A percentile compares a stretch with the other conserved stretches of the same genome.
Conservation (phyloP, 2,329 filamentous ascomycete genomes). For the Talaromyces verruculosus region DNA sequence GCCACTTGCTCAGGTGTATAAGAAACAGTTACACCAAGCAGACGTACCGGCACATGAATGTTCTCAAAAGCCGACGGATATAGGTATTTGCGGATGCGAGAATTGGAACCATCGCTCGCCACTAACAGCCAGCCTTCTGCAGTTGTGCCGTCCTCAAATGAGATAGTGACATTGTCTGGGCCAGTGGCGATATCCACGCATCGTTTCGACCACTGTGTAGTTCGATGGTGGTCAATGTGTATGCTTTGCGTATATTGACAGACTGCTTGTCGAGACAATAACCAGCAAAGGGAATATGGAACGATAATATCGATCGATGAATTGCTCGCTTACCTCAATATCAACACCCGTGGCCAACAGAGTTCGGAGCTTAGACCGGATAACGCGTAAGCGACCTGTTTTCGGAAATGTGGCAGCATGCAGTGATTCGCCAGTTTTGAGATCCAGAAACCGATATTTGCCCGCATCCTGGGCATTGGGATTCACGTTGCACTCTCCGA, state of each 20-base stretch:
- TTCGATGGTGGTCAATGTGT: background rate
- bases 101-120: constrained; percentile 54
- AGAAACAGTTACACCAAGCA: constrained; percentile 50
- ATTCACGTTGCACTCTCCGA: constrained; percentile 57
- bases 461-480: constrained; percentile 52
- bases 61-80: constrained; percentile 32
- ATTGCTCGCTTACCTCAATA: constrained; percentile 45
- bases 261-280: background rate
- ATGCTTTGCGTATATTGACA: background rate
- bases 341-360: constrained; percentile 50
- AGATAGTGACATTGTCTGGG: constrained; percentile 40
- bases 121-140: constrained; percentile 48
- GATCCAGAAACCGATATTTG: constrained; percentile 57
- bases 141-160: constrained; percentile 51
- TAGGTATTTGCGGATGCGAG: constrained; percentile 42
- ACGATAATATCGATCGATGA: background rate
- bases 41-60: constrained; percentile 49
- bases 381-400: constrained; percentile 50
- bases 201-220: constrained; percentile 41
- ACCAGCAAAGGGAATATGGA: background rate
- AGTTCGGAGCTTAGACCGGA: constrained; percentile 48
- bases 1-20: constrained; percentile 45
- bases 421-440: constrained; percentile 51
- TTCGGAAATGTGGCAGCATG: constrained; percentile 45
- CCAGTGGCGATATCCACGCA: constrained; percentile 37